phyloP scores from a whole-genome alignment of 768 basidiomycete genomes.

The Mycena floridula region DNA sequence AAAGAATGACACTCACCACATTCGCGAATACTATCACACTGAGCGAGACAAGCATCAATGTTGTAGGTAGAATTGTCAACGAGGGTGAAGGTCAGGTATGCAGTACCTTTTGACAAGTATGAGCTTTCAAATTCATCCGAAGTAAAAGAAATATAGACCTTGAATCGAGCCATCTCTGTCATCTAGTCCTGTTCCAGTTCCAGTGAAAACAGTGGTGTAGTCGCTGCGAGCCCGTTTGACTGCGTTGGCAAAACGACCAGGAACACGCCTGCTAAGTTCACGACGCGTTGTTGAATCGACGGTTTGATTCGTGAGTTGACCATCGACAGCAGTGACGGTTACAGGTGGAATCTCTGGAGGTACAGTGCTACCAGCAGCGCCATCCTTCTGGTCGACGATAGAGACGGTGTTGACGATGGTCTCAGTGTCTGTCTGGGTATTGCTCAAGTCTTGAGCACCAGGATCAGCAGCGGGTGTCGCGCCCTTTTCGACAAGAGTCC shows the following conservation, averaged over 20 bases:
- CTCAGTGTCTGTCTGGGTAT: conserved; percentile 9
- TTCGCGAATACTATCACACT: conserved; percentile 9
- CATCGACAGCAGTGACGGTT: conserved; percentile 14
- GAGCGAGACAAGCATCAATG: conserved; percentile 10
- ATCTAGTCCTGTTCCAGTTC: conserved; percentile 7
- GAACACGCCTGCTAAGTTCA: neutral
- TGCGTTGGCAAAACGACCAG: neutral
- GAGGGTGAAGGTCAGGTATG: conserved; percentile 10
- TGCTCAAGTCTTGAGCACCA: conserved; percentile 3
- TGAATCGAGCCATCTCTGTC: conserved; percentile 11
- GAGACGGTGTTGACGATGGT: conserved; percentile 10
- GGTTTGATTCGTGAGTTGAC: conserved; percentile 6
- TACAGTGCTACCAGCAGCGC: conserved; percentile 7
- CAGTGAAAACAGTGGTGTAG: conserved; percentile 13
- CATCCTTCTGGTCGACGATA: conserved; percentile 11
- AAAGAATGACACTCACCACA: conserved; percentile 15
- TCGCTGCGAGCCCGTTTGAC: conserved; percentile 1
- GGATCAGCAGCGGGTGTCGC: neutral
- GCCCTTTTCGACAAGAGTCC: neutral
- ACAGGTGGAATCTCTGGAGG: conserved; percentile 10
- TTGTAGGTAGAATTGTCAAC: conserved; percentile 14
- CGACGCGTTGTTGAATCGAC: conserved; percentile 1
- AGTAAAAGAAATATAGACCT: conserved; percentile 10
- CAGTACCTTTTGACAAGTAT: neutral
- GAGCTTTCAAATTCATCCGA: neutral